Evolutionary conservation across 169 alveolate species (phyloP).

Genomic region (Neospora caninum): DNA sequence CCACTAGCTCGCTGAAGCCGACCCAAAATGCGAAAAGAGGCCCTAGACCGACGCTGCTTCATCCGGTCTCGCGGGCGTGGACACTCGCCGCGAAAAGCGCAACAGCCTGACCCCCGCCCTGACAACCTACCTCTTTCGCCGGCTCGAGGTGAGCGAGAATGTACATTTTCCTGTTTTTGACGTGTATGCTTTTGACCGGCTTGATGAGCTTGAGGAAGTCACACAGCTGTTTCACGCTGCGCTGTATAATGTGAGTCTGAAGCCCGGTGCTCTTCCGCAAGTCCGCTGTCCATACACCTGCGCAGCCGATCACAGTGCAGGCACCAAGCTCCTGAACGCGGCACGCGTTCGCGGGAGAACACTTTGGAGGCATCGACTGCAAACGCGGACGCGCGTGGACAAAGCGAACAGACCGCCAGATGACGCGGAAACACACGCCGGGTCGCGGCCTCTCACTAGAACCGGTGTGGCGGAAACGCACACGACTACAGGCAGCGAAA

Average conservation of each 20-base stretch:
- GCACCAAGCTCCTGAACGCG: neutral
- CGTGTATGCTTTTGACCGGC: constrained; percentile 90
- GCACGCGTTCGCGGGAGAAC: neutral
- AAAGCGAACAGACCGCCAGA: too few species aligned
- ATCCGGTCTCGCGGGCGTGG: too few species aligned
- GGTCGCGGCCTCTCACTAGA: too few species aligned
- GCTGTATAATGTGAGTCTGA: constrained; percentile 88
- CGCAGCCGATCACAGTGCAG: neutral
- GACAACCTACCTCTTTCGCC: constrained; percentile 81
- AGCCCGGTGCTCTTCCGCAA: constrained; percentile 87
- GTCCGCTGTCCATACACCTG: constrained; percentile 93
- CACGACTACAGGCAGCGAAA: too few species aligned
- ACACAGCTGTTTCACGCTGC: constrained; percentile 85
- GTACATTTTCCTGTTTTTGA: constrained; percentile 89
- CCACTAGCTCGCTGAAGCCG: too few species aligned
- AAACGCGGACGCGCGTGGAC: too few species aligned
- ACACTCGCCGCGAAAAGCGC: too few species aligned
- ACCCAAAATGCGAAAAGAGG: too few species aligned
- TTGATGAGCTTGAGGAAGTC: constrained; percentile 85
- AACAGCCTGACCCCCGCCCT: too few species aligned
- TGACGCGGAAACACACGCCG: too few species aligned
- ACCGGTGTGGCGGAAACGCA: too few species aligned
- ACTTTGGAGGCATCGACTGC: neutral
- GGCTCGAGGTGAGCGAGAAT: constrained; percentile 89
- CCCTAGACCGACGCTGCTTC: too few species aligned